These are phyloP conservation scores for Senna siamea DNA, from an alignment of 306 rosid species.

Conservation along the genomic window DNA sequence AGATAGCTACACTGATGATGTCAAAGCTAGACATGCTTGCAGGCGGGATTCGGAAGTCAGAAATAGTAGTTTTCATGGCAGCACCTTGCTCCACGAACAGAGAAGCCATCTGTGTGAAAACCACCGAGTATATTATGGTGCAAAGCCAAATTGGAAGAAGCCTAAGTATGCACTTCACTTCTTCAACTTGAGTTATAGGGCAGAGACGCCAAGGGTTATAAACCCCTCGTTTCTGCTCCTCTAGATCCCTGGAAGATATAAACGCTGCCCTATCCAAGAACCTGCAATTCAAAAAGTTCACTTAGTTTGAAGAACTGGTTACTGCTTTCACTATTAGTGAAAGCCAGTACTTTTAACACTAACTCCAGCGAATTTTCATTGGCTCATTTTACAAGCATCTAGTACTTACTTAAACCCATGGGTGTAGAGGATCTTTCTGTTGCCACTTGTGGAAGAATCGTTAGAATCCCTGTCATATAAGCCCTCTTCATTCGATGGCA, in stretches of 20 bases:
- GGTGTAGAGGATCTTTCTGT: constrained; percentile 85
- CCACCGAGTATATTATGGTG: constrained; percentile 95
- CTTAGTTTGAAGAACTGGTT: background rate
- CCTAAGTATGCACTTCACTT: constrained; percentile 92
- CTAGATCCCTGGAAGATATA: constrained; percentile 78
- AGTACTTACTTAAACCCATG: constrained; percentile 88
- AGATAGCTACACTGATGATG: constrained; percentile 81
- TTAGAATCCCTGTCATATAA: constrained; percentile 48
- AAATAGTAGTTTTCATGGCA: constrained; percentile 83
- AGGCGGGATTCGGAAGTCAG: constrained; percentile 79
- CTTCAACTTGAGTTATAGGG: constrained; percentile 91
- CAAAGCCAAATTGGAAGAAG: constrained; percentile 98
- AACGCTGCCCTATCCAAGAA: constrained; percentile 93
- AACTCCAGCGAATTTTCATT: too few species aligned
- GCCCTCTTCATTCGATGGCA: constrained; percentile 65
- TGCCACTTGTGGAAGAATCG: constrained; percentile 51
- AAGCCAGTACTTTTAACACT: too few species aligned
- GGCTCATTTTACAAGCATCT: background rate
- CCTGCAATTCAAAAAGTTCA: constrained; percentile 47
- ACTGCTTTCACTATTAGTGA: too few species aligned
- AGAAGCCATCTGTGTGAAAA: constrained; percentile 98
- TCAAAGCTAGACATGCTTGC: constrained; percentile 99
- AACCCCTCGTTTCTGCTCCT: constrained; percentile 46
- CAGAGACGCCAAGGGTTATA: constrained; percentile 81
- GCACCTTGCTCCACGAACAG: constrained; percentile 99